Base-by-base conservation (phyloP, 441 rosid species). In the Lepidium campestre region DNA sequence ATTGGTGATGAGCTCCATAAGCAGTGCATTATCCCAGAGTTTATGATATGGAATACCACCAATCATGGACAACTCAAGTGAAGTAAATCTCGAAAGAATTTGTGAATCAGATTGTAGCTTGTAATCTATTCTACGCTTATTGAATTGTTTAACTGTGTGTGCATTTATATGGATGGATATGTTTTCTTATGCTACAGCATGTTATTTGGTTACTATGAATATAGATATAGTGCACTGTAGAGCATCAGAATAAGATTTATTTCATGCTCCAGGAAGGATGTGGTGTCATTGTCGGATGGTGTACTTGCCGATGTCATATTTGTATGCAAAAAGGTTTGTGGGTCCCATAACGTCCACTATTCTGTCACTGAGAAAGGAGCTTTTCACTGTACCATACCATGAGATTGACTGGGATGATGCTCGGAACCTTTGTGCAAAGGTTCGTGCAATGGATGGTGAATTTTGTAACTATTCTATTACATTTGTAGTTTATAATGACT, bases 231-330 rank as follows among this genome's bases (percentile, higher is more conserved):
- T n/a, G 67, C 29, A 66, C 22, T 35, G 19, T 19, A 23, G 8
- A 60, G 68, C 65, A 45, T 29, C 34, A 25, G 4, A 31, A 54
- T 55, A 37, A 57, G 10, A 25, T 23, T 25, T 23, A 19, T 22
- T 18, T 34, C 39, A 35, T 60, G 64, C 49, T 72, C 48, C 82
- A 92, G 97, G 97, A 72, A 81, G 92, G 75, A 83, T 93, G 87
- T 93, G 97, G 96, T 86, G 97, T 65, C 96, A 90, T 55, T 83
- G 87, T 68, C 86, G 97, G 56, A 86, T 93, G 98, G 93, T 90
- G 11, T 93, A 90, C 81, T 68, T 87, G 66, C 89, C 90, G 2
- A 87, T 87, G 94, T 87, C 91, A 42, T 87, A 87, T 65, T 67
- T 87, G 50, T 87, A 85, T 76, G 94, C 85, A 20, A 87, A 83